Percentiles rank a stretch among this genome's conserved stretches.
phyloP scores from a whole-genome alignment of 2,329 filamentous ascomycete species.

The Blastomyces parvus region DNA sequence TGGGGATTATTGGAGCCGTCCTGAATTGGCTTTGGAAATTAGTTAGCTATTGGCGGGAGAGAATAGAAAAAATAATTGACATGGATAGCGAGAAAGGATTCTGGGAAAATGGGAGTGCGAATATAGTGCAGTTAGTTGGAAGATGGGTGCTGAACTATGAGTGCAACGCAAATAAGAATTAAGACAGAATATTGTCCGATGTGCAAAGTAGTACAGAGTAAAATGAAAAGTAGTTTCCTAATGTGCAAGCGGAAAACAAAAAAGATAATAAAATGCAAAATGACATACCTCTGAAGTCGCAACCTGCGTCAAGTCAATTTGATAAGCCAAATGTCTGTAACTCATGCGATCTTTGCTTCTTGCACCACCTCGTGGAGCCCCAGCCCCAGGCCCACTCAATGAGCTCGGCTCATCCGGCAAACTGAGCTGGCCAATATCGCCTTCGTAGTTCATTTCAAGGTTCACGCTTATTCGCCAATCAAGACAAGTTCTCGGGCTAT shows the following conservation, averaged over 20 bases:
- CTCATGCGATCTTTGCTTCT: slow-evolving; percentile 84
- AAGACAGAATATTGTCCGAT: not conserved
- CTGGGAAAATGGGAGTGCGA: not conserved
- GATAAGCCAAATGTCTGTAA: slow-evolving; percentile 79
- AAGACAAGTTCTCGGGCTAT: slow-evolving; percentile 64
- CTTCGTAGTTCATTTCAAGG: slow-evolving; percentile 80
- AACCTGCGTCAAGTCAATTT: slow-evolving; percentile 90
- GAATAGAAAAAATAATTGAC: not conserved
- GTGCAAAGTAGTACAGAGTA: no score
- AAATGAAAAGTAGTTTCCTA: no score
- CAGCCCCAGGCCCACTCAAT: slow-evolving; percentile 9
- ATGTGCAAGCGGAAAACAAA: not conserved
- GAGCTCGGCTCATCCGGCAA: slow-evolving; percentile 28
- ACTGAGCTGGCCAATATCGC: slow-evolving; percentile 48
- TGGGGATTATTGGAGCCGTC: slow-evolving; percentile 4
- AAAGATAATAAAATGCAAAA: not conserved
- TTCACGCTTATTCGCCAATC: slow-evolving; percentile 94
- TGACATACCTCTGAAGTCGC: slow-evolving; percentile 43
- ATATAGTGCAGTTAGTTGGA: not conserved
- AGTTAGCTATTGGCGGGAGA: not conserved
- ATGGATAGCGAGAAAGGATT: not conserved
- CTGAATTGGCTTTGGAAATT: not conserved
- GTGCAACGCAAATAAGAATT: not conserved
- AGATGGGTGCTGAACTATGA: not conserved
- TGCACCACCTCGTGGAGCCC: slow-evolving; percentile 39